These are phyloP conservation scores for Pigoraptor vietnamica DNA, from an alignment of 78 protist species.

Conservation along the genomic window DNA sequence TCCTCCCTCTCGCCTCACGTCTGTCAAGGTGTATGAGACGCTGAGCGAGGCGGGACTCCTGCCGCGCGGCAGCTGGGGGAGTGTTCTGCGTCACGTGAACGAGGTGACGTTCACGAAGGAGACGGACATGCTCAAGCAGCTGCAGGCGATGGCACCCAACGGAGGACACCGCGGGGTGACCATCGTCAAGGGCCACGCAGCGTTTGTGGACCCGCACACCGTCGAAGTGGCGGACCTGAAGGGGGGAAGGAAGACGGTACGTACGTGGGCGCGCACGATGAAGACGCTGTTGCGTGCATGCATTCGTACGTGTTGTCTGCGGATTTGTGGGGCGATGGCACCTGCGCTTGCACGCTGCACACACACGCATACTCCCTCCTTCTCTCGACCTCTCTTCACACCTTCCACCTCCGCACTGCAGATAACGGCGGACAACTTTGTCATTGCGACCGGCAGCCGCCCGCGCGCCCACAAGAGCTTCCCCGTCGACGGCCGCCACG, in stretches of 20 bases:
- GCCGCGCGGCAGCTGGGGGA: neutral
- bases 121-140: neutral
- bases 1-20: too few species aligned
- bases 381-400: neutral
- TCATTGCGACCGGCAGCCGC: slow-evolving; percentile 19
- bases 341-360: too few species aligned
- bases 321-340: too few species aligned
- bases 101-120: neutral
- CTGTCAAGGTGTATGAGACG: neutral
- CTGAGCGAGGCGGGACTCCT: neutral
- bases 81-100: neutral
- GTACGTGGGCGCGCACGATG: neutral
- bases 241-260: neutral
- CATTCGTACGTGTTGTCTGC: too few species aligned
- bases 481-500: neutral
- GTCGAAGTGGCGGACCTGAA: neutral
- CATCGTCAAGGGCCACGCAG: neutral
- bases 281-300: neutral
- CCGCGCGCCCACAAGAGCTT: neutral
- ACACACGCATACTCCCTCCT: neutral
- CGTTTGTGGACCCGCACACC: neutral
- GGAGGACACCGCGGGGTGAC: neutral
- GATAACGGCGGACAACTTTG: slow-evolving; percentile 1
- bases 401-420: neutral
- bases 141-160: neutral